Percentiles rank a stretch among this genome's conserved stretches.
Evolutionary conservation across 805 yeast genomes (phyloP).

Genomic region (Millerozyma acaciae): DNA sequence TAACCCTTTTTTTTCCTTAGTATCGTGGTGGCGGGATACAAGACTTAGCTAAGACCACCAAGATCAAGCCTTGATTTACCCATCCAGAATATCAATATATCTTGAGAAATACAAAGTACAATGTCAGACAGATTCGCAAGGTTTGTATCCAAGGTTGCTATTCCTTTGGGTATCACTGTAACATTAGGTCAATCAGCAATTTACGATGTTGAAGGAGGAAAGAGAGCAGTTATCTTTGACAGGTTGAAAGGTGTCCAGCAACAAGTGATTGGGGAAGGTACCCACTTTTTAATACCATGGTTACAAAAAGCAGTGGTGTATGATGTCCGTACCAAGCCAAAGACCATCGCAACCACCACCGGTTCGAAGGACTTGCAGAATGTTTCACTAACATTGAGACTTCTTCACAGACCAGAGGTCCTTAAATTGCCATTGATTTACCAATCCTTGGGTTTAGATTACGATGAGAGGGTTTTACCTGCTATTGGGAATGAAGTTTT

Average conservation of each 20-base stretch:
- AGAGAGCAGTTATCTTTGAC: constrained; percentile 93
- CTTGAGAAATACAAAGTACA: constrained; percentile 2
- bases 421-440: constrained; percentile 76
- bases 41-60: too few species aligned
- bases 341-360: constrained; percentile 88
- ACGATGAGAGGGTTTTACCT: constrained; percentile 91
- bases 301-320: constrained; percentile 83
- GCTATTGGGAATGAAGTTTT: constrained; percentile 90
- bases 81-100: too few species aligned
- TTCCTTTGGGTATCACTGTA: constrained; percentile 67
- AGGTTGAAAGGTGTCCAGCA: constrained; percentile 84
- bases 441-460: constrained; percentile 88
- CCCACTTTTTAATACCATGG: constrained; percentile 96
- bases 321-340: constrained; percentile 94
- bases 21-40: too few species aligned
- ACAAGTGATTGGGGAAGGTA: constrained; percentile 92
- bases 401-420: constrained; percentile 91
- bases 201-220: constrained; percentile 95
- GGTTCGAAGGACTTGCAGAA: constrained; percentile 97
- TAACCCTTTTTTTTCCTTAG: too few species aligned
- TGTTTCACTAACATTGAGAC: constrained; percentile 89
- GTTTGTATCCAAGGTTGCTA: constrained; percentile 46
- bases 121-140: constrained; percentile 39
- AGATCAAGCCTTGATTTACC: too few species aligned
- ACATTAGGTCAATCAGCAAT: constrained; percentile 77